Percentiles rank a stretch among this genome's conserved stretches.
Conservation (phyloP, 768 basidiomycete genomes). For the Auricularia sp. region DNA sequence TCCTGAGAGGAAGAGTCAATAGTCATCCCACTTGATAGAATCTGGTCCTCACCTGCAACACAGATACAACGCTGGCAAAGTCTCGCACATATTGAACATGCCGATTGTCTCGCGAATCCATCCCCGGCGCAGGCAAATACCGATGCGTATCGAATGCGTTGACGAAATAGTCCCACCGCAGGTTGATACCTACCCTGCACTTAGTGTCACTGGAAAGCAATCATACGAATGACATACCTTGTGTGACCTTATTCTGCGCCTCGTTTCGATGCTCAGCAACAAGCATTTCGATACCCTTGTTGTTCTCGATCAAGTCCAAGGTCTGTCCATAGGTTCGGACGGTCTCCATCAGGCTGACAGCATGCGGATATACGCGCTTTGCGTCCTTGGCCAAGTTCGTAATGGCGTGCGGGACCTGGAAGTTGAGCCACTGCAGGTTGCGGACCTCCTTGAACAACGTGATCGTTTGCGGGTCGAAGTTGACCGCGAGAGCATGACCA, state of each 20-base stretch:
- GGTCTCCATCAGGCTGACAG: conserved; percentile 96
- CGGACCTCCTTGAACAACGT: conserved; percentile 97
- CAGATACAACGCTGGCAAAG: conserved; percentile 85
- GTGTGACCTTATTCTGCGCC: conserved; percentile 83
- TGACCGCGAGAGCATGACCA: conserved; percentile 78
- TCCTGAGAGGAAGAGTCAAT: conserved; percentile 39
- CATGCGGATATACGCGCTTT: conserved; percentile 95
- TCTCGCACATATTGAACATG: conserved; percentile 93
- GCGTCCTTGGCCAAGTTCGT: conserved; percentile 98
- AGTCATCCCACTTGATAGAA: background rate
- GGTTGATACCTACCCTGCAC: conserved; percentile 64
- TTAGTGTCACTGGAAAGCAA: background rate
- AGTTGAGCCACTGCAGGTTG: conserved; percentile 90
- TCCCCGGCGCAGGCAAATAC: conserved; percentile 45
- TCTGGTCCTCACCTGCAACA: conserved; percentile 56
- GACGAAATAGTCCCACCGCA: conserved; percentile 95
- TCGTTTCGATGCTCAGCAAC: conserved; percentile 92
- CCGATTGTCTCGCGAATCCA: conserved; percentile 75
- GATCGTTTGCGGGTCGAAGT: conserved; percentile 98
- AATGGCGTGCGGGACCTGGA: conserved; percentile 89
- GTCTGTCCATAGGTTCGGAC: conserved; percentile 98
- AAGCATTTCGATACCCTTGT: conserved; percentile 88
- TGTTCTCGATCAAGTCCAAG: conserved; percentile 78
- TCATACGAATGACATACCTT: conserved; percentile 44
- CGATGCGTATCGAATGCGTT: conserved; percentile 83